These are phyloP conservation scores for Rhizopogon sp. DNA, from an alignment of 768 basidiomycete species.

Conservation along the genomic window DNA sequence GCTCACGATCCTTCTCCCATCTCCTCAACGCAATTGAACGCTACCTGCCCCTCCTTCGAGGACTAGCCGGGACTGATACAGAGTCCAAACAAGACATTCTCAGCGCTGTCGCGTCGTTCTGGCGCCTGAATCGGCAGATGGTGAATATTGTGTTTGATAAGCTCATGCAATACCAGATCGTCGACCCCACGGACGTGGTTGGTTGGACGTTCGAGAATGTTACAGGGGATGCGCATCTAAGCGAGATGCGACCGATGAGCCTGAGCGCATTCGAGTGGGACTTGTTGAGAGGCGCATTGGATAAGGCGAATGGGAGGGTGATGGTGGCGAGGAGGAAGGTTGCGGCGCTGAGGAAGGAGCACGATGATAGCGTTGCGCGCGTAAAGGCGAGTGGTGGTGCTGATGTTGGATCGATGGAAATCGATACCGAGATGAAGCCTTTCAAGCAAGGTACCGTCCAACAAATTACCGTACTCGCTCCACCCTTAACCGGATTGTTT, in stretches of 20 bases:
- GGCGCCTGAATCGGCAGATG: conserved; percentile 83
- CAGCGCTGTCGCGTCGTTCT: conserved; percentile 67
- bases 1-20: conserved; percentile 95
- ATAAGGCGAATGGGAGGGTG: conserved; percentile 89
- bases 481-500: conserved; percentile 3
- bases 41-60: conserved; percentile 74
- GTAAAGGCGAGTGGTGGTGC: conserved; percentile 59
- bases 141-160: conserved; percentile 94
- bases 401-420: conserved; percentile 50
- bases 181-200: conserved; percentile 90
- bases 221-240: conserved; percentile 34
- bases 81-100: conserved; percentile 73
- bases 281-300: conserved; percentile 71
- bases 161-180: conserved; percentile 96
- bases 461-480: neutral
- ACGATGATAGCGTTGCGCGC: conserved; percentile 78
- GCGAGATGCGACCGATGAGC: conserved; percentile 29
- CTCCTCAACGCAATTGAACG: conserved; percentile 97
- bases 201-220: conserved; percentile 73
- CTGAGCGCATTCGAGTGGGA: conserved; percentile 80
- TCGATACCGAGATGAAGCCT: conserved; percentile 70
- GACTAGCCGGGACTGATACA: conserved; percentile 45
- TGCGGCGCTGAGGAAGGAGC: conserved; percentile 74
- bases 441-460: conserved; percentile 32
- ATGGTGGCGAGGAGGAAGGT: conserved; percentile 73